A percentile compares a stretch with the other conserved stretches of the same genome.
phyloP scores from a whole-genome alignment of 2,329 filamentous ascomycete species.

The Cercospora zeae-maydis region DNA sequence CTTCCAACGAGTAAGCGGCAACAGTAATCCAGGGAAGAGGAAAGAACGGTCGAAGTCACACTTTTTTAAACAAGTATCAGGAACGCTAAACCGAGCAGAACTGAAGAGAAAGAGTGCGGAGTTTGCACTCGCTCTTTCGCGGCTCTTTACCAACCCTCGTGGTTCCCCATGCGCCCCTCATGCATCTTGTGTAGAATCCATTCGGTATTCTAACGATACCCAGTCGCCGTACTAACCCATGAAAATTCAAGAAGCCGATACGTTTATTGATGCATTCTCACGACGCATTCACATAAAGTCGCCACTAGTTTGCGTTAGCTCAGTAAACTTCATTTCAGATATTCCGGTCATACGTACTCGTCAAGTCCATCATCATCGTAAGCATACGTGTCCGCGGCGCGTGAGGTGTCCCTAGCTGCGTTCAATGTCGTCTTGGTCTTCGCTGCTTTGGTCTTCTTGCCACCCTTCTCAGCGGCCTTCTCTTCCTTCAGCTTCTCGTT shows the following conservation, averaged over 20 bases:
- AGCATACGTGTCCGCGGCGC: conserved; percentile 63
- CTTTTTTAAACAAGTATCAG: neutral
- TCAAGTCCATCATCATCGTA: conserved; percentile 80
- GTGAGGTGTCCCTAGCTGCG: conserved; percentile 56
- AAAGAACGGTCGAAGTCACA: neutral
- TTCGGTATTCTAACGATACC: neutral
- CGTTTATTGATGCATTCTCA: neutral
- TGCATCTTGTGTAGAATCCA: neutral
- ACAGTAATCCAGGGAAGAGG: neutral
- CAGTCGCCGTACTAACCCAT: neutral
- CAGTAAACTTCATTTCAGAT: neutral
- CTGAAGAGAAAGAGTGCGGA: neutral
- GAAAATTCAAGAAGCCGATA: neutral
- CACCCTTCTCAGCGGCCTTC: conserved; percentile 87
- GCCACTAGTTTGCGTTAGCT: conserved; percentile 9
- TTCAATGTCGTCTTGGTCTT: conserved; percentile 90
- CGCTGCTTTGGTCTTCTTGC: conserved; percentile 94
- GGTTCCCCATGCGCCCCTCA: neutral
- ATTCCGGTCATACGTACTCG: conserved; percentile 60
- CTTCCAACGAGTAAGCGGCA: neutral
- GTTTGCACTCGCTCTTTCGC: conserved; percentile 6
- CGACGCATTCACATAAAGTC: conserved; percentile 15
- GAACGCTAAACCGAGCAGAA: conserved; percentile 10
- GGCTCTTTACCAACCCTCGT: neutral
- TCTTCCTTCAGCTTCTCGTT: conserved; percentile 99